Base-by-base conservation (phyloP, 78 protist species). In the Salpingoeca rosetta region DNA sequence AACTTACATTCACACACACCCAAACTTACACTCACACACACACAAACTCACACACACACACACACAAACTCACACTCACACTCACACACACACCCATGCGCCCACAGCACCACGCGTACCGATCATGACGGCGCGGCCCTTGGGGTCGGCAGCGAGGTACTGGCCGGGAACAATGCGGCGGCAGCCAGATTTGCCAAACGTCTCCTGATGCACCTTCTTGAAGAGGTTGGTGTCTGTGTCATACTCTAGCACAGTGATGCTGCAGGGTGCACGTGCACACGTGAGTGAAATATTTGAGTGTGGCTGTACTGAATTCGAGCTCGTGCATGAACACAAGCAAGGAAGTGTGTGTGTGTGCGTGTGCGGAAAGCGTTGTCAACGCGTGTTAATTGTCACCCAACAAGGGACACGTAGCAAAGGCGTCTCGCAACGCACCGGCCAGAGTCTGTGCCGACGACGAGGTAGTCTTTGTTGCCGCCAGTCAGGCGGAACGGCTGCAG, bases 101-200 rank as follows among this genome's bases (percentile, higher is more conserved):
- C n/a, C n/a, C n/a, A n/a, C n/a, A n/a, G 40, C 81, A 86, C 97
- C n/a, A n/a, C n/a, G n/a, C n/a, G n/a, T n/a, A n/a, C n/a, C 98
- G 39, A 98, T 90, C 98, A 98, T 97, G 27, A 97, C 90, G 17
- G 99, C 99, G 76, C 99, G 92, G 0, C 98, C 98, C 85, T 85
- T 86, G 44, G 99, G 99, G 80, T 98, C 99, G 12, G 88, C 84
- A 0, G 99, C 99, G 12, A 98, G 65, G 88, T 87, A 95, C 87
- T 98, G 95, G 24, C 99, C 99, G 3, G 99, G 99, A 31, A 97
- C 98, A 35, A 90, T 89, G 57, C 98, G 91, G 12, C 98, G 88
- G 87, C 95, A 88, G n/a, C 98, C 98, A 3, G 97, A 80, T 82
- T 96, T 93, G 57, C 98, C 98, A 84, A 87, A 97, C n/a, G 96